phyloP scores from a whole-genome alignment of 257 asterid species.

The Solanum sitiens region DNA sequence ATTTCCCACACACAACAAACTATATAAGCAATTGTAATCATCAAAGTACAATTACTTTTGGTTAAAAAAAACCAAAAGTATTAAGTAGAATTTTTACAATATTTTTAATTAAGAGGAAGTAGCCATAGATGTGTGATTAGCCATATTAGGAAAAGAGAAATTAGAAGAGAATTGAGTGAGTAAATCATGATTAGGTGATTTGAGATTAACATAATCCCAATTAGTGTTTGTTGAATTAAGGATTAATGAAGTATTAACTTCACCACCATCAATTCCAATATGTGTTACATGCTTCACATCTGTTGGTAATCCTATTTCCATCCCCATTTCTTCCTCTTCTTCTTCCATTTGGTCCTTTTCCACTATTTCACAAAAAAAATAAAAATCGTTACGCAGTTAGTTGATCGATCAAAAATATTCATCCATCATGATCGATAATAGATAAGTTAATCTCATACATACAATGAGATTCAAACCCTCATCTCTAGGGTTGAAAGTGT shows the following conservation, averaged over 20 bases:
- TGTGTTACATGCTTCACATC: conserved; percentile 37
- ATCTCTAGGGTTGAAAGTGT: not conserved
- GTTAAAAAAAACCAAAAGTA: not conserved
- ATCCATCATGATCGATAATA: accelerated
- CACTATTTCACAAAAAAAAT: not conserved
- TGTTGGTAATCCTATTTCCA: conserved; percentile 37
- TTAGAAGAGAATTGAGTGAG: not conserved
- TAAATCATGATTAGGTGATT: not conserved
- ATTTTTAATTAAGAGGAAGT: not conserved
- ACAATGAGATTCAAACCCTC: not conserved
- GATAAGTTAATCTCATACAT: not conserved
- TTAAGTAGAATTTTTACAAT: not conserved
- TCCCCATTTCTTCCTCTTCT: conserved; percentile 10
- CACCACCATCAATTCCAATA: conserved; percentile 29
- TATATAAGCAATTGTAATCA: not conserved
- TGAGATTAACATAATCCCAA: not conserved
- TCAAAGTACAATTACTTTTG: not conserved
- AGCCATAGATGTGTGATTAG: not conserved
- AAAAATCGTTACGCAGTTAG: not conserved
- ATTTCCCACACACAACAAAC: not conserved
- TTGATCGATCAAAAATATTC: not conserved
- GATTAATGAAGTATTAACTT: not conserved
- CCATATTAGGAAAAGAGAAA: not conserved
- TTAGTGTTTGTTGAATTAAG: not conserved
- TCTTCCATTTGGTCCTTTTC: conserved; percentile 2